Evolutionary conservation across 2,329 filamentous ascomycete species (phyloP).

Genomic region (Stemphylium lycopersici): DNA sequence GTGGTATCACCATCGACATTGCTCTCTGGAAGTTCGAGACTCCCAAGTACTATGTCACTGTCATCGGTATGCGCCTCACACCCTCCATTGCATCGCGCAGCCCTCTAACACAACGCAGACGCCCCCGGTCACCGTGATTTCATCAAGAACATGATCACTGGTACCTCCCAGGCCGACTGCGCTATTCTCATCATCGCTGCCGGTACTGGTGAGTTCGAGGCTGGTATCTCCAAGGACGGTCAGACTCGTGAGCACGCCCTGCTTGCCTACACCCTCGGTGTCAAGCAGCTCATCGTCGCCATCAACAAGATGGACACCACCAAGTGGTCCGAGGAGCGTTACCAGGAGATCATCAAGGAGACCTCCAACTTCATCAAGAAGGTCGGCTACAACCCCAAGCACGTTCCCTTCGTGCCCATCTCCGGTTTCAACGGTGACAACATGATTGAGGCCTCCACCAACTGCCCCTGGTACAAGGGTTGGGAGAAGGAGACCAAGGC

Average conservation of each 20-base stretch:
- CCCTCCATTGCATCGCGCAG: slow-evolving; percentile 3
- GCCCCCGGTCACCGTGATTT: slow-evolving; percentile 99
- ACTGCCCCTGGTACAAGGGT: slow-evolving; percentile 99
- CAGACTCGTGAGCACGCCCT: slow-evolving; percentile 99
- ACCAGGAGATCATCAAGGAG: slow-evolving; percentile 99
- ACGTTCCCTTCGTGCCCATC: slow-evolving; percentile 98
- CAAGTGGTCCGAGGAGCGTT: slow-evolving; percentile 97
- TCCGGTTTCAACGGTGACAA: slow-evolving; percentile 99
- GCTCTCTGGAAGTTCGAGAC: slow-evolving; percentile 99
- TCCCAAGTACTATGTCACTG: slow-evolving; percentile 95
- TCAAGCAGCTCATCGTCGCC: slow-evolving; percentile 99
- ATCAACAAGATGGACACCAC: slow-evolving; percentile 99
- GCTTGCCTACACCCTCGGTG: slow-evolving; percentile 99
- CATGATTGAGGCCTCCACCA: slow-evolving; percentile 89
- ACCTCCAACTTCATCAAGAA: slow-evolving; percentile 99
- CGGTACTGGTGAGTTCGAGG: slow-evolving; percentile 99
- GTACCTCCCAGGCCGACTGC: slow-evolving; percentile 99
- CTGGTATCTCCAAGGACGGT: slow-evolving; percentile 99
- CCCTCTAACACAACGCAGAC: slow-evolving; percentile 49
- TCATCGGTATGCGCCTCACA: slow-evolving; percentile 72
- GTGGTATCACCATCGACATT: slow-evolving; percentile 99
- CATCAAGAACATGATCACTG: slow-evolving; percentile 99
- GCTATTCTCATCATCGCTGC: slow-evolving; percentile 99
- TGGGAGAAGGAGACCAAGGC: slow-evolving; percentile 99
- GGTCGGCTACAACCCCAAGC: slow-evolving; percentile 99